Evolutionary conservation across 169 alveolate genomes (phyloP).

Genomic region (Plasmodium falciparum): DNA sequence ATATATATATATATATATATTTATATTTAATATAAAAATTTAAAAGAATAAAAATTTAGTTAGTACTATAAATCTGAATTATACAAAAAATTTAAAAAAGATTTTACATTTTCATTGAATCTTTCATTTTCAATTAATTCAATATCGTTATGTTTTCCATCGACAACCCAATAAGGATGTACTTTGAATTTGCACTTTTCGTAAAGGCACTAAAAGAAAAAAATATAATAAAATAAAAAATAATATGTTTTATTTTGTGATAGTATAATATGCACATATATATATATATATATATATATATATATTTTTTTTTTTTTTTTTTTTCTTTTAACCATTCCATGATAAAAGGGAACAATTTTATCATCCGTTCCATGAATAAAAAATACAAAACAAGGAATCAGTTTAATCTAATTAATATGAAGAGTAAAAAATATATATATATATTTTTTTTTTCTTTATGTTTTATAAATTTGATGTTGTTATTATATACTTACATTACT

Average conservation of each 20-base stretch:
- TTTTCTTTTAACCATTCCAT: constrained; percentile 52
- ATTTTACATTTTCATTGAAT: constrained; percentile 45
- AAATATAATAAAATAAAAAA: constrained; percentile 7
- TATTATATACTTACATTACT: neutral
- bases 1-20: too few species aligned
- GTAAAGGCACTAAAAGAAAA: constrained; percentile 38
- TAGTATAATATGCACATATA: neutral
- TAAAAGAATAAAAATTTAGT: too few species aligned
- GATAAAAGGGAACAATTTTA: constrained; percentile 76
- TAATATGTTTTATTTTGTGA: neutral
- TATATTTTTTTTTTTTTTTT: neutral
- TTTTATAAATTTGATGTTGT: neutral
- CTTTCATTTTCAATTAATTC: constrained; percentile 56
- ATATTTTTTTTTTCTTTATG: neutral
- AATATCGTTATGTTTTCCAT: constrained; percentile 71
- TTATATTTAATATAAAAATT: too few species aligned
- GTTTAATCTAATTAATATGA: constrained; percentile 24
- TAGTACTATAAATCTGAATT: constrained; percentile 12
- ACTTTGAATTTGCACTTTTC: constrained; percentile 74
- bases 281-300: constrained; percentile 2
- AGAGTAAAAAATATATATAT: neutral
- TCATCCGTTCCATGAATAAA: constrained; percentile 74
- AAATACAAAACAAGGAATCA: constrained; percentile 63
- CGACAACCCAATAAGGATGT: constrained; percentile 68
- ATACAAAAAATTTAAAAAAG: constrained; percentile 51